Evolutionary conservation across 768 basidiomycete genomes (phyloP).

Genomic region (Lactarius hatsudake): DNA sequence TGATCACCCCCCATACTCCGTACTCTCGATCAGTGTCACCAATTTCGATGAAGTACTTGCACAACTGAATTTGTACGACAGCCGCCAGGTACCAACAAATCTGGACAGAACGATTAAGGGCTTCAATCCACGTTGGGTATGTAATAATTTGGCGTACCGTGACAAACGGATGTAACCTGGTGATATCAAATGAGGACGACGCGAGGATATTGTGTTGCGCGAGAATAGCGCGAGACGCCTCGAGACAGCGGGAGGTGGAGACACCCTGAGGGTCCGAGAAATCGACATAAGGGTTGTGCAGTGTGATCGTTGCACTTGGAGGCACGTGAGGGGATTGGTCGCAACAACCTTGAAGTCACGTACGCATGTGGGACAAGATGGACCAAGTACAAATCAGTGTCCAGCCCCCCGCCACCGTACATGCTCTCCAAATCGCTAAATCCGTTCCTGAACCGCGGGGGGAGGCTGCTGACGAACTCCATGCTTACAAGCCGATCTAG

Average conservation of each 20-base stretch:
- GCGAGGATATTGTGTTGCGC: constrained; percentile 72
- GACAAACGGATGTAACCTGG: constrained; percentile 76
- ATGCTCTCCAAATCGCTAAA: constrained; percentile 58
- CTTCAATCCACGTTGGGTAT: not conserved
- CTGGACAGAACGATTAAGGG: constrained; percentile 37
- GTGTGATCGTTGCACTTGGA: constrained; percentile 76
- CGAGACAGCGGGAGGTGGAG: constrained; percentile 71
- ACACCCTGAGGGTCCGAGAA: constrained; percentile 60
- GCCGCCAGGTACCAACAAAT: constrained; percentile 92
- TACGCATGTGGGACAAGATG: constrained; percentile 86
- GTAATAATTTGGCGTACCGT: constrained; percentile 48
- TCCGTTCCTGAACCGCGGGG: constrained; percentile 62
- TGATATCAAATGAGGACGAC: constrained; percentile 80
- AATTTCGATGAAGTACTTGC: constrained; percentile 81
- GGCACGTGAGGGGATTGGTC: constrained; percentile 14
- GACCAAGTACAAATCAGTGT: constrained; percentile 85
- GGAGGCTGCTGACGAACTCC: constrained; percentile 70
- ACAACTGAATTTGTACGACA: constrained; percentile 80
- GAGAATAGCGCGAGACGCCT: constrained; percentile 72
- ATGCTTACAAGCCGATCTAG: constrained; percentile 66
- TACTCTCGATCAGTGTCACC: constrained; percentile 73
- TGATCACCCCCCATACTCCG: constrained; percentile 85
- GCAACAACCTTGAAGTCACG: constrained; percentile 35
- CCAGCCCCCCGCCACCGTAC: constrained; percentile 54
- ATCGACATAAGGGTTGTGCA: constrained; percentile 82